Percentiles rank a stretch among this genome's conserved stretches.
Conservation (phyloP, 257 asterid species). For the Ophiorrhiza pumila region DNA sequence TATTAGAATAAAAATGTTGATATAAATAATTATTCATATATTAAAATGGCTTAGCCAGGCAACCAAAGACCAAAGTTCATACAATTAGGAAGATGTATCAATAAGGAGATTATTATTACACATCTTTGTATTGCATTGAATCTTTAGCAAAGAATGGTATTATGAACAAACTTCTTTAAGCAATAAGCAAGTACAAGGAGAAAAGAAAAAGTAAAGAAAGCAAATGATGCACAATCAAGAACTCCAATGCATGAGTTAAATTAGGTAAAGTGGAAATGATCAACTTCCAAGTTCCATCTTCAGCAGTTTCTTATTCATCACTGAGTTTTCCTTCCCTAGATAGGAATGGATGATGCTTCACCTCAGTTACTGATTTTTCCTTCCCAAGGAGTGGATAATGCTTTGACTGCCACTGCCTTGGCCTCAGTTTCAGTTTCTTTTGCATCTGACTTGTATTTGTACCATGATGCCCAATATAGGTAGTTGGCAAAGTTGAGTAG, state of each 20-base stretch:
- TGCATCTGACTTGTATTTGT: slow-evolving; percentile 44
- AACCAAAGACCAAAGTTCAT: no score
- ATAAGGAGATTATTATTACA: background rate
- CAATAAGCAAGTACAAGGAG: no score
- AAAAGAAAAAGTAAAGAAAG: background rate
- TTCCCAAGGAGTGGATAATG: background rate
- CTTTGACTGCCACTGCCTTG: background rate
- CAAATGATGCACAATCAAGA: background rate
- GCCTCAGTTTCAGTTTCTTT: background rate
- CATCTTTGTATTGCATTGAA: background rate
- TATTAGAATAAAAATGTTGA: no score
- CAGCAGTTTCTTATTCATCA: no score
- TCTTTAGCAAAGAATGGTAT: background rate
- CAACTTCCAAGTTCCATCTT: slow-evolving; percentile 6
- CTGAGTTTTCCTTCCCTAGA: no score
- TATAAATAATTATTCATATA: no score
- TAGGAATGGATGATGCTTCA: no score
- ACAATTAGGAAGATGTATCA: background rate
- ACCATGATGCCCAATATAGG: slow-evolving; percentile 62
- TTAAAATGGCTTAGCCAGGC: no score
- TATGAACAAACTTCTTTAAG: background rate
- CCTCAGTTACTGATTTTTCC: background rate
- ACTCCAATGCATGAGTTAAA: background rate
- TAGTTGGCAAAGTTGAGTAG: slow-evolving; percentile 53
- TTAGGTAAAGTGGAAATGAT: background rate